Conservation (phyloP, 2,329 filamentous ascomycete genomes). For the Aspergillus clavatus region DNA sequence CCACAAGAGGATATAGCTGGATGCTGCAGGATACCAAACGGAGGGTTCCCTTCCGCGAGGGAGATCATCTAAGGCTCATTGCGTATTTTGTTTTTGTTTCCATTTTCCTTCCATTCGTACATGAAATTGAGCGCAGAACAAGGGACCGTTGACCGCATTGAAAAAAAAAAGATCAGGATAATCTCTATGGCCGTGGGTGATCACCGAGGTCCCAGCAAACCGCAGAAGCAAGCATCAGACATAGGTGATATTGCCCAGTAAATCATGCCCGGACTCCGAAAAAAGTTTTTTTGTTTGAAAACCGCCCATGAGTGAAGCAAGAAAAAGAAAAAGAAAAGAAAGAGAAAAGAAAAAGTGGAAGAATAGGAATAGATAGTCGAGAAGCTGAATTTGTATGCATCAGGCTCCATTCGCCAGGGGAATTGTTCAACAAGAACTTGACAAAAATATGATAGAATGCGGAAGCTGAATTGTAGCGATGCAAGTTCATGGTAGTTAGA, state of each 20-base stretch:
- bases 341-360: conserved; percentile 7
- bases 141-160: conserved; percentile 17
- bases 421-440: conserved; percentile 20
- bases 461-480: conserved; percentile 19
- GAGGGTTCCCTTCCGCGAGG: conserved; percentile 19
- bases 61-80: conserved; percentile 1
- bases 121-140: conserved; percentile 20
- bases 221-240: conserved; percentile 27
- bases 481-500: conserved; percentile 19
- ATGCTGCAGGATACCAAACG: no score
- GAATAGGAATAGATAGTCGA: conserved; percentile 14
- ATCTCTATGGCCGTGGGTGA: conserved; percentile 33
- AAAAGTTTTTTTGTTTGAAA: conserved; percentile 32
- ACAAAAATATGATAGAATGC: conserved; percentile 16
- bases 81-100: neutral
- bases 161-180: conserved; percentile 16
- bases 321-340: conserved; percentile 12
- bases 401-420: conserved; percentile 19
- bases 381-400: conserved; percentile 22
- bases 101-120: conserved; percentile 24
- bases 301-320: conserved; percentile 26
- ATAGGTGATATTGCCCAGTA: conserved; percentile 27
- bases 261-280: conserved; percentile 35
- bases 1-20: neutral
- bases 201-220: conserved; percentile 26